These are phyloP conservation scores for Diaporthe sp. DNA, from an alignment of 2,329 filamentous ascomycete genomes.

Conservation along the genomic window DNA sequence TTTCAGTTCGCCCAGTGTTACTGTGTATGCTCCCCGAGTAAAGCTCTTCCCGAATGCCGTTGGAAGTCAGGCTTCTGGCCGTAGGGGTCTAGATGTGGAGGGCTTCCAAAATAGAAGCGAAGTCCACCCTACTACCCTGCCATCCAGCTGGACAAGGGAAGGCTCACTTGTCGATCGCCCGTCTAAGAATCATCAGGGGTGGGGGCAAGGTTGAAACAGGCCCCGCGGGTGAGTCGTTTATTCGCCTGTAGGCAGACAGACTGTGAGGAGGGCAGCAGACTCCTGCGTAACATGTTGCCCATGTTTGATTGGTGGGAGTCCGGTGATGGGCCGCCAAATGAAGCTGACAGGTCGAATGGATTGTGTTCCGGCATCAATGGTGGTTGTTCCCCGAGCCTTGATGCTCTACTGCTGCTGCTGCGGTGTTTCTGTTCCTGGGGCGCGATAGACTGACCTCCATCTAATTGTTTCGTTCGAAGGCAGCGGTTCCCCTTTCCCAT, in stretches of 20 bases:
- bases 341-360: not conserved
- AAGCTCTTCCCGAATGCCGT: not conserved
- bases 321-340: not conserved
- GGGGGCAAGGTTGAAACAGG: constrained; percentile 28
- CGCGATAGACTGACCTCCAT: no score
- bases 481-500: constrained; percentile 12
- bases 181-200: constrained; percentile 5
- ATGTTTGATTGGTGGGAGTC: not conserved
- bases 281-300: not conserved
- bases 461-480: not conserved
- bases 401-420: not conserved
- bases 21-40: not conserved
- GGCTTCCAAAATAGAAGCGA: constrained; percentile 17
- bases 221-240: not conserved
- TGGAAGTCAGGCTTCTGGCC: constrained; percentile 2
- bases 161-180: constrained; percentile 9
- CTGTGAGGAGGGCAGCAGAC: not conserved
- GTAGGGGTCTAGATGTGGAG: constrained; percentile 4
- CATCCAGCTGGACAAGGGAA: constrained; percentile 11
- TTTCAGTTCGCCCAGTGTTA: not conserved
- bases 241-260: not conserved
- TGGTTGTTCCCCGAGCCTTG: not conserved
- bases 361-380: not conserved
- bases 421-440: not conserved
- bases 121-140: constrained; percentile 16